Evolutionary conservation across 768 basidiomycete species (phyloP).

Genomic region (Hygrocybe coccinea): DNA sequence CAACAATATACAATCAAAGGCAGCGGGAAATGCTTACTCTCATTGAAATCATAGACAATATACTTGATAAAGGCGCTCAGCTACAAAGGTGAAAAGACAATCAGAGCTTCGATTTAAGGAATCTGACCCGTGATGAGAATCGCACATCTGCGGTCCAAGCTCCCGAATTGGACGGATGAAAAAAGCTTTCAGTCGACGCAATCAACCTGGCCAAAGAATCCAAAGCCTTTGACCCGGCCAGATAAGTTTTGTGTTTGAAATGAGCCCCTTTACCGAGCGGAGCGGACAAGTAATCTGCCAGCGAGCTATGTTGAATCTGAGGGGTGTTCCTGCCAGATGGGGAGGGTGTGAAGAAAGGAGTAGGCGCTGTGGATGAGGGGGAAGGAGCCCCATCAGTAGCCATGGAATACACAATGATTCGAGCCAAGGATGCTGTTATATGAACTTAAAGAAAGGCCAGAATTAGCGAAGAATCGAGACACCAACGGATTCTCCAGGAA

Average conservation of each 20-base stretch:
- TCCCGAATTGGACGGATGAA: conserved; percentile 86
- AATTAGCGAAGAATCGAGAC: background rate
- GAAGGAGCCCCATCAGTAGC: conserved; percentile 54
- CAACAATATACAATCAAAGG: background rate
- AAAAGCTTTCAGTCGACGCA: conserved; percentile 84
- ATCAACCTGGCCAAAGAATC: conserved; percentile 83
- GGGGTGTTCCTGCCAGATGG: conserved; percentile 60
- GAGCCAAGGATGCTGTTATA: conserved; percentile 64
- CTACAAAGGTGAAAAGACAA: conserved; percentile 30
- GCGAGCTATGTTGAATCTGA: conserved; percentile 40
- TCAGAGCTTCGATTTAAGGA: background rate
- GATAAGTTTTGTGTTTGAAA: conserved; percentile 47
- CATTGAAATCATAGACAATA: conserved; percentile 79
- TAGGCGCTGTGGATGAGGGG: conserved; percentile 58
- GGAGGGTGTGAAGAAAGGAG: conserved; percentile 69
- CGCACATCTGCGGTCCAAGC: conserved; percentile 73
- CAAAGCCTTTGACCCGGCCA: conserved; percentile 81
- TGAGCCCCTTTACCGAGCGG: conserved; percentile 46
- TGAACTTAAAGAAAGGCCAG: conserved; percentile 12
- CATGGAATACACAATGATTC: conserved; percentile 89
- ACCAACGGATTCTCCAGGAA: conserved; percentile 67
- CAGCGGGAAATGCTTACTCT: conserved; percentile 41
- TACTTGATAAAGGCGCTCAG: conserved; percentile 82
- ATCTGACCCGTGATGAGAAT: conserved; percentile 5
- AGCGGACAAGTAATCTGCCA: conserved; percentile 57